These are phyloP conservation scores for Austropuccinia psidii DNA, from an alignment of 1,284 basidiomycete species.

Conservation along the genomic window DNA sequence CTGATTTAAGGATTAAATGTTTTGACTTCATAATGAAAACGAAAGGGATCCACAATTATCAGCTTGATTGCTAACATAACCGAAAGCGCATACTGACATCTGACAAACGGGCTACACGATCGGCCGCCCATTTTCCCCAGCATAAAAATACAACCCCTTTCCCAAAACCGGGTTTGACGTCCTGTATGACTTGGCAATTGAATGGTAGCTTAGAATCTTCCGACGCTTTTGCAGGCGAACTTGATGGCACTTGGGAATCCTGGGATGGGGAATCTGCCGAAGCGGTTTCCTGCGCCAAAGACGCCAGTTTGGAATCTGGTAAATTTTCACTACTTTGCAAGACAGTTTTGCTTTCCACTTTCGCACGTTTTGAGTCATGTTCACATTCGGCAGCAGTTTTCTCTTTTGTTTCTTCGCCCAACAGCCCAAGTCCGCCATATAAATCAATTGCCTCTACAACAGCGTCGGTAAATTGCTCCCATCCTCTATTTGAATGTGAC, in stretches of 20 bases:
- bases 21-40: conserved; percentile 39
- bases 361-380: not conserved
- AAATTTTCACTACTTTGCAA: not conserved
- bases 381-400: not conserved
- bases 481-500: conserved; percentile 47
- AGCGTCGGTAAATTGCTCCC: conserved; percentile 47
- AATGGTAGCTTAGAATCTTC: conserved; percentile 2
- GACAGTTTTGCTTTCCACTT: not conserved
- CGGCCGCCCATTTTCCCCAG: conserved; percentile 47
- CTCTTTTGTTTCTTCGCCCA: not conserved
- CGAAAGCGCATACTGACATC: conserved; percentile 42
- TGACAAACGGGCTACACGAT: conserved; percentile 43
- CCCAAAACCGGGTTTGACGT: conserved; percentile 23
- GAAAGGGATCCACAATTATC: not conserved
- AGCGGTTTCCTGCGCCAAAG: not conserved
- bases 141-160: conserved; percentile 47
- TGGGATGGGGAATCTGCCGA: not conserved
- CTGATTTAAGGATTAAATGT: conserved; percentile 45
- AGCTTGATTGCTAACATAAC: conserved; percentile 16
- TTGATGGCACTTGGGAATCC: not conserved
- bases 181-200: not conserved
- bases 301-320: not conserved
- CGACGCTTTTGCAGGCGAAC: not conserved
- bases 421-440: conserved; percentile 29
- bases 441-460: conserved; percentile 41